A percentile compares a stretch with the other conserved stretches of the same genome.
phyloP scores from a whole-genome alignment of 345 rosid genomes.

The Rhodamnia rubescens region DNA sequence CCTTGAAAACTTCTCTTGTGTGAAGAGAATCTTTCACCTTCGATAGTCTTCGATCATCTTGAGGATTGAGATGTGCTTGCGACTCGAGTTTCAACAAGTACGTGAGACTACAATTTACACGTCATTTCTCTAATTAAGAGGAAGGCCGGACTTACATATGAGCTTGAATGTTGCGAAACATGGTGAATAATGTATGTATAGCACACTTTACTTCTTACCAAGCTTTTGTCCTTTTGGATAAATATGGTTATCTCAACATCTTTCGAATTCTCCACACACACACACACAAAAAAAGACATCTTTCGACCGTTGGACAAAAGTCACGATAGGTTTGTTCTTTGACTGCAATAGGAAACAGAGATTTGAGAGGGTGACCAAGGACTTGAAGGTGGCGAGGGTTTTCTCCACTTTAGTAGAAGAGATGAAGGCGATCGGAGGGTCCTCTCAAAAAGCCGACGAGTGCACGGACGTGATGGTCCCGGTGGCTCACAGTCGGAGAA shows the following conservation, averaged over 20 bases:
- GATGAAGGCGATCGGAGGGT: constrained; percentile 54
- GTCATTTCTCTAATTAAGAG: background rate
- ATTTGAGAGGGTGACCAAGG: constrained; percentile 59
- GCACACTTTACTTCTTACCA: background rate
- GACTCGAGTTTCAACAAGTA: no score
- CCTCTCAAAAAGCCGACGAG: constrained; percentile 11
- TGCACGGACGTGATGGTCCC: constrained; percentile 85
- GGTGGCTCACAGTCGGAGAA: constrained; percentile 51
- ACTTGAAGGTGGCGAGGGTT: constrained; percentile 57
- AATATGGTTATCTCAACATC: no score
- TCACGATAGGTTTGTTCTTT: background rate
- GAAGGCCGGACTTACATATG: background rate
- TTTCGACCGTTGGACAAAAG: background rate
- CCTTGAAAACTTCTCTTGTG: no score
- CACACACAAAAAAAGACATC: background rate
- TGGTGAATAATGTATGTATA: background rate
- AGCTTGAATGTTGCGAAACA: background rate
- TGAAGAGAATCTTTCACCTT: no score
- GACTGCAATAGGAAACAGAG: constrained; percentile 47
- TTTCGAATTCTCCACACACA: no score
- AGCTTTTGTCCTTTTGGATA: no score
- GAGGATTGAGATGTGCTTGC: no score
- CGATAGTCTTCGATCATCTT: no score
- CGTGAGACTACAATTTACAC: background rate
- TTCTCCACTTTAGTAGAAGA: constrained; percentile 72